phyloP scores from a whole-genome alignment of 306 rosid genomes.

The Lablab purpureus region DNA sequence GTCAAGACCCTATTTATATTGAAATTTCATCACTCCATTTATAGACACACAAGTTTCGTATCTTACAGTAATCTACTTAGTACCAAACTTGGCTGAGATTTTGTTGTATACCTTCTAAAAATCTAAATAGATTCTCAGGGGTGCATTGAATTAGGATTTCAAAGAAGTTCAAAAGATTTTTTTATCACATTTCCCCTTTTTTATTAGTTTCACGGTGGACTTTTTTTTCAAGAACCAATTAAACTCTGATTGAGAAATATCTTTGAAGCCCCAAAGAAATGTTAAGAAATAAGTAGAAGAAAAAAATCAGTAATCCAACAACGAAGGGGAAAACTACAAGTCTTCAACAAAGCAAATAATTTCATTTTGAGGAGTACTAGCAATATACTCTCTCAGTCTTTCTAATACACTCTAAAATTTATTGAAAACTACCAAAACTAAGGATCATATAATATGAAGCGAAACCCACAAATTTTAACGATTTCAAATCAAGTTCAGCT shows the following conservation, averaged over 20 bases:
- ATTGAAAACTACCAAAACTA: not conserved
- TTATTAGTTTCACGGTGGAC: slow-evolving; percentile 15
- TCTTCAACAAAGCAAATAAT: slow-evolving; percentile 11
- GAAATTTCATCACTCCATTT: not conserved
- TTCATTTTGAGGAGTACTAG: not conserved
- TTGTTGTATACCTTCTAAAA: not conserved
- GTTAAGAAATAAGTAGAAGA: not conserved
- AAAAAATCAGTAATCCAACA: not conserved
- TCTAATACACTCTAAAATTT: not conserved
- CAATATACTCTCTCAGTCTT: not conserved
- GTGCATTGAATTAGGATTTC: too few species aligned
- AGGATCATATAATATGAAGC: not conserved
- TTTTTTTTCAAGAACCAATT: not conserved
- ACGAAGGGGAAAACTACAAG: not conserved
- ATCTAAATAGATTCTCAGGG: not conserved
- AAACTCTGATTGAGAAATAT: not conserved
- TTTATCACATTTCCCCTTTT: too few species aligned
- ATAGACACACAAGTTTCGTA: not conserved
- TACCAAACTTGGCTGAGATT: slow-evolving; percentile 21
- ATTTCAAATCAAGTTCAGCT: not conserved
- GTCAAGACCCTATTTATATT: not conserved
- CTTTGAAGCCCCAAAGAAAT: not conserved
- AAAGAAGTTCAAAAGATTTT: too few species aligned
- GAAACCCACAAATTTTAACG: not conserved
- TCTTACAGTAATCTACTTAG: not conserved